Percentiles rank a stretch among this genome's conserved stretches.
Evolutionary conservation across 2,329 filamentous ascomycete genomes (phyloP).

Genomic region (Trichoderma arundinaceum): DNA sequence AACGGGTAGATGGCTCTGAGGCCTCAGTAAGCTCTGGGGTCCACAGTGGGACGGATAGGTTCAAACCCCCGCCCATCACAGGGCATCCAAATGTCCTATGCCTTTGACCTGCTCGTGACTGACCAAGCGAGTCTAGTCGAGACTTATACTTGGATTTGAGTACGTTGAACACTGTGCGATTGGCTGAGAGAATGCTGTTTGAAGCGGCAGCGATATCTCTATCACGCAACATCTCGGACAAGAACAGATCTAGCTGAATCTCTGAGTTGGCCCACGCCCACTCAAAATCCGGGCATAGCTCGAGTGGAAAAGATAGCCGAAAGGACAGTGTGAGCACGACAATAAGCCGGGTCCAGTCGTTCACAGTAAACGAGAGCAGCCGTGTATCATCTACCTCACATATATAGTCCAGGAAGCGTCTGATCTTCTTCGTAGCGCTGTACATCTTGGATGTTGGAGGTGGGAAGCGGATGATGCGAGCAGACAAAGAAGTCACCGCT

Average conservation of each 20-base stretch:
- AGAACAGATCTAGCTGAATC: neutral
- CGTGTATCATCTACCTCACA: neutral
- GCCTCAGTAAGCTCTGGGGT: neutral
- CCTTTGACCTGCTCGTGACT: neutral
- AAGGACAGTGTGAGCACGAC: neutral
- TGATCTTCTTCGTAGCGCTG: neutral
- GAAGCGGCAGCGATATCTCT: neutral
- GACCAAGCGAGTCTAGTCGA: neutral
- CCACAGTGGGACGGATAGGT: neutral
- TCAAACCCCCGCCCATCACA: constrained; percentile 1
- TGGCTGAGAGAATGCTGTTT: constrained; percentile 6
- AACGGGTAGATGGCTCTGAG: neutral
- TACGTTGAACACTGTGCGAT: neutral
- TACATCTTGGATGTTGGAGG: neutral
- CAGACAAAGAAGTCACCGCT: neutral
- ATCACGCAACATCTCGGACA: neutral
- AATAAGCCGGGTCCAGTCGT: constrained; percentile 8
- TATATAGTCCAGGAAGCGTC: neutral
- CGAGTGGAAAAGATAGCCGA: constrained; percentile 7
- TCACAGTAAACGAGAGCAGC: neutral
- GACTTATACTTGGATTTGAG: neutral
- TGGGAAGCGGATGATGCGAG: neutral
- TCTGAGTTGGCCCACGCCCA: constrained; percentile 6
- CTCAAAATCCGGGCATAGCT: neutral
- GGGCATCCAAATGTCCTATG: constrained; percentile 1